Evolutionary conservation across 2,329 filamentous ascomycete genomes (phyloP), one percentile per base, ranked within the genome.

Genomic region (Pyrenochaeta sp.): DNA sequence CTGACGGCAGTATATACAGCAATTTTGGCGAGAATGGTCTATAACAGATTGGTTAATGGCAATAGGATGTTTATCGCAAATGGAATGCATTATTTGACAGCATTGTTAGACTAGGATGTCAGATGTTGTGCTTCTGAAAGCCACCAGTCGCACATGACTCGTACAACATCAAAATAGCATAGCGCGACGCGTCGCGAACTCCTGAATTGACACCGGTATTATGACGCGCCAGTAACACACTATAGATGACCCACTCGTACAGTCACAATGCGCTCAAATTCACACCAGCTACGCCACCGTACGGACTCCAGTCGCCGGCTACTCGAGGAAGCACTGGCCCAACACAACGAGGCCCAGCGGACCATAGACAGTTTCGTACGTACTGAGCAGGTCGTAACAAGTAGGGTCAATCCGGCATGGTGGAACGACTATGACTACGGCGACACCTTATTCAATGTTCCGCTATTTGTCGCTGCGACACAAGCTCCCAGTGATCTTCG

Each of bases 101-200:
- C 28, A 30, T 30, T 30, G 28, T 30, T 5, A 5, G 28, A 19
- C 19, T 19, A 19, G 19, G 19, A 19, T 19, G 19, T 19, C 19
- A 19, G 19, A 19, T 19, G 19, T 19, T 19, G 19, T 19, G 19
- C 19, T 19, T 19, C 19, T 19, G 19, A 19, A 19, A 19, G 19
- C 19, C 19, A 19, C 19, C 9, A 30, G 5, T 30, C 34, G 3
- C 12, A 30, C 50, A 52, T 52, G 39, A 52, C 50, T 52, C 50
- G 39, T 44, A 13, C 10, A 15, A 3, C 22, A 28, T 36, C 30
- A 36, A 10, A 36, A 3, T 36, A 13, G 34, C 8, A 30, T 30
- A 49, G 22, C 50, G 28, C 24, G 28, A 52, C 50, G 50, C 39
- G 39, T 52, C 19, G 39, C 22, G 39, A 44, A 25, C 19, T 12